Conservation (phyloP, 345 rosid species). For the Camelina hispida region DNA sequence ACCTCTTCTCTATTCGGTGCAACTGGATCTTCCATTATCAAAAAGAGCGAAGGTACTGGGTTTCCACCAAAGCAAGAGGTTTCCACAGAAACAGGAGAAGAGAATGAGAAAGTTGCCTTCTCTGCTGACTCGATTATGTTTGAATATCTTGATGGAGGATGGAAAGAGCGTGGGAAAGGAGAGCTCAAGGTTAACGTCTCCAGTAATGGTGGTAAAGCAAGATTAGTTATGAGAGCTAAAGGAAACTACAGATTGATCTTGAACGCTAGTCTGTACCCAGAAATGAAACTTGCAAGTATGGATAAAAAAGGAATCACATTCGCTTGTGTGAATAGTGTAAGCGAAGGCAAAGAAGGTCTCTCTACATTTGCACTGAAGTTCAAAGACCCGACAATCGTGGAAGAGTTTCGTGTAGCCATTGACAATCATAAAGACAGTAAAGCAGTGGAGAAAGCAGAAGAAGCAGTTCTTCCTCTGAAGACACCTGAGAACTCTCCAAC, state of each 20-base stretch:
- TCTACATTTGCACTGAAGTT: constrained; percentile 87
- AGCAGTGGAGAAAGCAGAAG: constrained; percentile 27
- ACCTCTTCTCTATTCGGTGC: constrained; percentile 62
- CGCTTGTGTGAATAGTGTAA: constrained; percentile 75
- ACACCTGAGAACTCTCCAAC: constrained; percentile 90
- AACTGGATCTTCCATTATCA: constrained; percentile 53
- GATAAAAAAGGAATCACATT: constrained; percentile 95
- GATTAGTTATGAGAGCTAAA: constrained; percentile 86
- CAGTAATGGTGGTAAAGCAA: constrained; percentile 63
- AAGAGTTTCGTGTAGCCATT: constrained; percentile 68
- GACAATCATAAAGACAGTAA: constrained; percentile 61
- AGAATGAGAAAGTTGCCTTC: constrained; percentile 79
- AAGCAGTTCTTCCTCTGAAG: constrained; percentile 49
- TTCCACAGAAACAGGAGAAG: constrained; percentile 91
- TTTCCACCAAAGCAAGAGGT: constrained; percentile 81
- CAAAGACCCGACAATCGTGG: constrained; percentile 68
- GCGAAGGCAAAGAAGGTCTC: constrained; percentile 69
- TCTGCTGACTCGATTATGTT: constrained; percentile 78
- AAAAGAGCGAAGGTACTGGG: constrained; percentile 64
- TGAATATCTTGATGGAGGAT: constrained; percentile 69
- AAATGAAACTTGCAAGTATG: constrained; percentile 93
- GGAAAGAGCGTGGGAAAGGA: constrained; percentile 99
- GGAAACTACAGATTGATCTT: constrained; percentile 90
- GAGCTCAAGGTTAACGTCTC: constrained; percentile 85
- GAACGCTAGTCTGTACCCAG: constrained; percentile 87